Evolutionary conservation across 225 moss, liverwort and hornwort genomes (phyloP).

Genomic region (Sphagnum contortum): DNA sequence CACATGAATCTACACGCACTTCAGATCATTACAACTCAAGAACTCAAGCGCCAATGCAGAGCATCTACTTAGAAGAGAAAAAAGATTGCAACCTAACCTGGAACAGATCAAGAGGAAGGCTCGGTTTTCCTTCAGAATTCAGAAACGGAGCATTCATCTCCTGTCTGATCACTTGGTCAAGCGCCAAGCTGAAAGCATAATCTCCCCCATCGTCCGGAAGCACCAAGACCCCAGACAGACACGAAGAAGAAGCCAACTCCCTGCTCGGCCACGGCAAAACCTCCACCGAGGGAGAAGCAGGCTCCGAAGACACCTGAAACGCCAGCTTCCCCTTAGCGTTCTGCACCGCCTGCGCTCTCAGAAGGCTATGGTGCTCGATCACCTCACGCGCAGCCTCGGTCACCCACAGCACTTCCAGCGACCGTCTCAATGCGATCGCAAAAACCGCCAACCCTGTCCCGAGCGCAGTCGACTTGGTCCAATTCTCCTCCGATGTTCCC

Average conservation of each 20-base stretch:
- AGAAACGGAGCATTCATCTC: slow-evolving; percentile 66
- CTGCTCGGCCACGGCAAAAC: slow-evolving; percentile 54
- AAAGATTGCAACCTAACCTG: slow-evolving; percentile 11
- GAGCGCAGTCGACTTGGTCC: slow-evolving; percentile 52
- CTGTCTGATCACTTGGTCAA: slow-evolving; percentile 33
- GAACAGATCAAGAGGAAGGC: slow-evolving; percentile 44
- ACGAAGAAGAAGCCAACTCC: not conserved
- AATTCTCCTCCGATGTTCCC: slow-evolving; percentile 76
- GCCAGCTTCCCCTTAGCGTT: slow-evolving; percentile 55
- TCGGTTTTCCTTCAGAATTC: slow-evolving; percentile 34
- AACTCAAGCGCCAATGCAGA: no score
- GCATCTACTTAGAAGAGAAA: no score
- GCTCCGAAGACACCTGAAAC: slow-evolving; percentile 15
- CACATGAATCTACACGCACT: slow-evolving; percentile 44
- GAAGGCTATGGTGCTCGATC: slow-evolving; percentile 44
- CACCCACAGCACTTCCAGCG: slow-evolving; percentile 36
- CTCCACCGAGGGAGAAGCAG: slow-evolving; percentile 19
- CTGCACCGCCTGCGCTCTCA: slow-evolving; percentile 47
- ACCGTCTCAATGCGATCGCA: slow-evolving; percentile 49
- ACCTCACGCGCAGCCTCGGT: slow-evolving; percentile 46
- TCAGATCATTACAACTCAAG: no score
- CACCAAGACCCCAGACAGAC: slow-evolving; percentile 14
- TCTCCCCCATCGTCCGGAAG: slow-evolving; percentile 43
- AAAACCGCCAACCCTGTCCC: slow-evolving; percentile 69
- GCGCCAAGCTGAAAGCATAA: slow-evolving; percentile 34